These are phyloP conservation scores for Wakefieldia striispora DNA, from an alignment of 768 basidiomycete species.

Conservation along the genomic window DNA sequence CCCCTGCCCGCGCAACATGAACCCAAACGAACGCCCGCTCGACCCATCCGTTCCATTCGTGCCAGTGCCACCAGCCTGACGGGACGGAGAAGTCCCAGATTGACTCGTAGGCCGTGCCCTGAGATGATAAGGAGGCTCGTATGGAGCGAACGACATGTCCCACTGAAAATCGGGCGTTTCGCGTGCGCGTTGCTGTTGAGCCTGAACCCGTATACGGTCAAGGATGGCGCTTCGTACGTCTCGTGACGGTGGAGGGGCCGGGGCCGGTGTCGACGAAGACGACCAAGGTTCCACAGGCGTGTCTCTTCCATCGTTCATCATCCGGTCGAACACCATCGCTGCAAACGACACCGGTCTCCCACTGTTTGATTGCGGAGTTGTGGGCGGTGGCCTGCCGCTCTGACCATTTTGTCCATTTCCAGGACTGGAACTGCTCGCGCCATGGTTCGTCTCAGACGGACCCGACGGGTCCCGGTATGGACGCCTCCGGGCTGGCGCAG, in stretches of 20 bases:
- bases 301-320: slow-evolving; percentile 18
- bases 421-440: neutral
- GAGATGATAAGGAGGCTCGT: slow-evolving; percentile 1
- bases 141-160: slow-evolving; percentile 4
- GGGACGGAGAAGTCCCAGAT: slow-evolving; percentile 3
- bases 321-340: slow-evolving; percentile 19
- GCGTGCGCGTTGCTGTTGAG: slow-evolving; percentile 10
- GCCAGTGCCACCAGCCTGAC: neutral
- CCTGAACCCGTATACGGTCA: slow-evolving; percentile 15
- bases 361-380: slow-evolving; percentile 6
- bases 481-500: slow-evolving; percentile 21
- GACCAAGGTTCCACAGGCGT: slow-evolving; percentile 4
- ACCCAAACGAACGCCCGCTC: slow-evolving; percentile 13
- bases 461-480: slow-evolving; percentile 2
- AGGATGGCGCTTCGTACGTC: slow-evolving; percentile 8
- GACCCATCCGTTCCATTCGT: slow-evolving; percentile 9
- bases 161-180: slow-evolving; percentile 3
- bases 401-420: slow-evolving; percentile 1
- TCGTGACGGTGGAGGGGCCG: neutral
- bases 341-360: slow-evolving; percentile 17
- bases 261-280: neutral
- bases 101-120: slow-evolving; percentile 12
- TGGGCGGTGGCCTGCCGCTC: slow-evolving; percentile 4
- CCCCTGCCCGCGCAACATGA: slow-evolving; percentile 16
- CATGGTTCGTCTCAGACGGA: slow-evolving; percentile 12